Base-by-base conservation (phyloP, 2,329 filamentous ascomycete genomes). In the Pseudocercospora fijiensis region DNA sequence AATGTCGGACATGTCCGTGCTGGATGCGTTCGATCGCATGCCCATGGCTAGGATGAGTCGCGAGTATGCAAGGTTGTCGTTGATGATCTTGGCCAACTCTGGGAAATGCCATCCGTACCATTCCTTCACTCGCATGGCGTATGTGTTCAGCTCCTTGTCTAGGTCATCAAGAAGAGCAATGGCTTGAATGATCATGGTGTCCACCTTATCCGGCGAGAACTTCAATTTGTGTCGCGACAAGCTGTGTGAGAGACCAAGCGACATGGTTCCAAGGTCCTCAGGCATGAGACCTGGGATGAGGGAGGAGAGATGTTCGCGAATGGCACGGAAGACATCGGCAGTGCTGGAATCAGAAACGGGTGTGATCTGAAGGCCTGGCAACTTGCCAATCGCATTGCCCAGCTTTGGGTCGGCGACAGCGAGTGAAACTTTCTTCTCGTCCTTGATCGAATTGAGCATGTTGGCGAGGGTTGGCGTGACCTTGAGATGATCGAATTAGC, bases 101-200 rank as follows among this genome's bases (percentile, higher is more conserved):
- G 95, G 95, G 83, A 98, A 99, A 81, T 98, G 95, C 95, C 95
- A 99, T 74, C 95, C 95, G 77, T 99, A 99, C 95, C 95, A 99
- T 80, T 99, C 95, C 87, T 98, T 98, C 67, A 97, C 92, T 78
- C 95, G 86, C 95, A 99, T 99, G 69, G 95, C 94, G 76, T 97
- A 98, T 72, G 91, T 95, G 83, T 99, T 99, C 69, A 99, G 84
- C 80, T 99, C 95, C 85, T 99, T 99, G 83, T 99, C 95, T 66
- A 99, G 83, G 69, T 99, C 95, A 76, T 99, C 95, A 53, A 99
- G 85, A 58, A 97, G 86, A 69, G 90, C 89, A 76, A 99, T 95
- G 62, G 93, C 93, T 81, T 99, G 95, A 63, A 99, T 93, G 76
- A 99, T 96, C 95, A 99, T 99, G 58, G 95, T 95, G 77, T 99